phyloP scores from a whole-genome alignment of 768 basidiomycete species.

The Naganishia antarctica region DNA sequence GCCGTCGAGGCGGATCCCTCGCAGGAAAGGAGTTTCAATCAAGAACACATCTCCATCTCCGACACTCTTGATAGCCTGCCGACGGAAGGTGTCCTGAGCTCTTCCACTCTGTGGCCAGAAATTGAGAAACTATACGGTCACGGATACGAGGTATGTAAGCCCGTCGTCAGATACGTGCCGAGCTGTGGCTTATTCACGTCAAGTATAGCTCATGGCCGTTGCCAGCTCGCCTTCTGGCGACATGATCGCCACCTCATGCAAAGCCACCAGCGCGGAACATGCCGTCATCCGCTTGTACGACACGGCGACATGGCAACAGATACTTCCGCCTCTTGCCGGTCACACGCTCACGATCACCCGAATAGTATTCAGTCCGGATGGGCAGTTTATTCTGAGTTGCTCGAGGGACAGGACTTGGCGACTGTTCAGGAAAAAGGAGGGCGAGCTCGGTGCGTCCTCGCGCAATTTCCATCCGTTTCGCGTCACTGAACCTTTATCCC shows the following conservation, averaged over 20 bases:
- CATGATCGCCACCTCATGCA: slow-evolving; percentile 83
- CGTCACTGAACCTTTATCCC: no score
- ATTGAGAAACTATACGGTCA: slow-evolving; percentile 95
- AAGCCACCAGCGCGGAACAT: slow-evolving; percentile 78
- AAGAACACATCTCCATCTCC: slow-evolving; percentile 47
- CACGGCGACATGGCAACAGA: slow-evolving; percentile 62
- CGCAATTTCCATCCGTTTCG: no score
- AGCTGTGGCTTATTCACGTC: neutral
- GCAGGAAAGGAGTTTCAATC: slow-evolving; percentile 35
- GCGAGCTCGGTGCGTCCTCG: slow-evolving; percentile 47
- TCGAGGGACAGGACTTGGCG: slow-evolving; percentile 91
- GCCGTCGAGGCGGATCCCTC: slow-evolving; percentile 31
- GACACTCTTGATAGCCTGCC: slow-evolving; percentile 51
- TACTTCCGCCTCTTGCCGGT: slow-evolving; percentile 71
- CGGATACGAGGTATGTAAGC: slow-evolving; percentile 73
- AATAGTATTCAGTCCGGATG: slow-evolving; percentile 82
- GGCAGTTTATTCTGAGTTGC: slow-evolving; percentile 70
- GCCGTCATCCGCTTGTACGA: slow-evolving; percentile 81
- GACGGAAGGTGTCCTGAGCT: slow-evolving; percentile 84
- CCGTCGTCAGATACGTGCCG: neutral
- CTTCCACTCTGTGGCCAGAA: slow-evolving; percentile 91
- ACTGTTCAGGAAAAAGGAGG: slow-evolving; percentile 57
- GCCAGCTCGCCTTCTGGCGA: slow-evolving; percentile 65
- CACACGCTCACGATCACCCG: slow-evolving; percentile 86
- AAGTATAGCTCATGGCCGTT: slow-evolving; percentile 68